phyloP scores from a whole-genome alignment of 176 grass and related monocot species.

The Aegilops bicornis region DNA sequence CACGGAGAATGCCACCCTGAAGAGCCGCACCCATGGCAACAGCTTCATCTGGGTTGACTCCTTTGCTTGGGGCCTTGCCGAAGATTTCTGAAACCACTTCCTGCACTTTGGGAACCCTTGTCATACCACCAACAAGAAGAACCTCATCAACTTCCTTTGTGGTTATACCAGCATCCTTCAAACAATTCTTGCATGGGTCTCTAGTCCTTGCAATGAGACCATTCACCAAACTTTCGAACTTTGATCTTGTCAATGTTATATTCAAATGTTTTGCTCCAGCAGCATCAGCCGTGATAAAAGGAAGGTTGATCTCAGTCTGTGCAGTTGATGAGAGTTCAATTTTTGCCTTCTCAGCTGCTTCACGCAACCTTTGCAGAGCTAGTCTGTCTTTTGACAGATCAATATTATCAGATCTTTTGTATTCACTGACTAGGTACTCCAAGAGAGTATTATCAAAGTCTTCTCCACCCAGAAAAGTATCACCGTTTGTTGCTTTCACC shows the following conservation, averaged over 20 bases:
- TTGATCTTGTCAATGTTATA: slow-evolving; percentile 16
- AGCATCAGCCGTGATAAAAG: slow-evolving; percentile 14
- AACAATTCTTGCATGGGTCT: slow-evolving; percentile 19
- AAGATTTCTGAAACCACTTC: slow-evolving; percentile 24
- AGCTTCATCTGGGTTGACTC: slow-evolving; percentile 27
- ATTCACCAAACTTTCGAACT: slow-evolving; percentile 13
- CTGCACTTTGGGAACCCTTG: slow-evolving; percentile 28
- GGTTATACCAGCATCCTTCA: slow-evolving; percentile 20
- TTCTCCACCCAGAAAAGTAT: slow-evolving; percentile 47
- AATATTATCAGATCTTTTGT: slow-evolving; percentile 37
- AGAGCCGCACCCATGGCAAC: slow-evolving; percentile 16
- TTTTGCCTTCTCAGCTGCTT: slow-evolving; percentile 24
- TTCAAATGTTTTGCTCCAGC: slow-evolving; percentile 23
- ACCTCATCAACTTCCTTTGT: slow-evolving; percentile 22
- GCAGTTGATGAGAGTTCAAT: slow-evolving; percentile 14
- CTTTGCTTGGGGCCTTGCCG: slow-evolving; percentile 17
- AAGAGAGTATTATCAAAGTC: slow-evolving; percentile 48
- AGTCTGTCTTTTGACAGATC: slow-evolving; percentile 25
- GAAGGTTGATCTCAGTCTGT: slow-evolving; percentile 18
- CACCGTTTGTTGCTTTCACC: slow-evolving; percentile 54
- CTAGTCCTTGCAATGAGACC: slow-evolving; percentile 9
- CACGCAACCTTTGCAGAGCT: slow-evolving; percentile 17
- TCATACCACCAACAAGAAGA: slow-evolving; percentile 19
- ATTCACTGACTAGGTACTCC: slow-evolving; percentile 45
- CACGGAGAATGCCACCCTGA: slow-evolving; percentile 25